Evolutionary conservation across 192 early-diverging fungal species (phyloP), one percentile per base, ranked within the genome.

Genomic region (Coemansia aciculifera): DNA sequence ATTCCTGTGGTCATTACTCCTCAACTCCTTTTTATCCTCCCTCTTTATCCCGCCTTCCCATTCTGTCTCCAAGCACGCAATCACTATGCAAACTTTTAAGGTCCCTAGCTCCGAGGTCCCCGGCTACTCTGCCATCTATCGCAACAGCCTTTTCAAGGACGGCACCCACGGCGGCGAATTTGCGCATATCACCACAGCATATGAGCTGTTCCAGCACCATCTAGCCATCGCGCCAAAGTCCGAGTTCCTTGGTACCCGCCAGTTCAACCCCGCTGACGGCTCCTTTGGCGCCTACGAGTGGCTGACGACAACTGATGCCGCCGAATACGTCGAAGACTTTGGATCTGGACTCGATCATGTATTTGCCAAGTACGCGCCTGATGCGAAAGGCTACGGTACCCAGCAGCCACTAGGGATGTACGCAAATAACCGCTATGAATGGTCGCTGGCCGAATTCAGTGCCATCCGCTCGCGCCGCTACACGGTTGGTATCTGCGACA

Each of bases 401-500:
- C 81, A 80, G 56, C 87, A 78, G 62, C 65, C 81, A 1, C 46
- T 91, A 13, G 91, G 88, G 17, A 83, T 94, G 36, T 91, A 87
- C 80, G 78, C 89, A 1, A 78, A 83, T 57, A 93, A 91, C 74
- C 80, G 89, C 9, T 79, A 88, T n/a, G 90, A 91, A 56, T 94
- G 93, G 90, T 66, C 85, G 6, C 81, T 94, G 10, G 59, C 87
- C 12, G 88, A 92, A 52, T 74, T 85, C 39, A 87, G 86, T 0
- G 85, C 85, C 31, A 79, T 85, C 56, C 80, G 87, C 21, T 89
- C 90, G 6, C 81, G 83, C 9, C 69, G 86, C 11, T 83, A 79
- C 64, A 76, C 81, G 1, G 91, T 94, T 3, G 88, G 93, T 3
- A 75, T 97, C 23, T 90, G 90, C 69, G 94, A 96, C 68, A 88